A percentile compares a stretch with the other conserved stretches of the same genome.
Evolutionary conservation across 345 rosid genomes (phyloP).

Genomic region (Hypericum androsaemum): DNA sequence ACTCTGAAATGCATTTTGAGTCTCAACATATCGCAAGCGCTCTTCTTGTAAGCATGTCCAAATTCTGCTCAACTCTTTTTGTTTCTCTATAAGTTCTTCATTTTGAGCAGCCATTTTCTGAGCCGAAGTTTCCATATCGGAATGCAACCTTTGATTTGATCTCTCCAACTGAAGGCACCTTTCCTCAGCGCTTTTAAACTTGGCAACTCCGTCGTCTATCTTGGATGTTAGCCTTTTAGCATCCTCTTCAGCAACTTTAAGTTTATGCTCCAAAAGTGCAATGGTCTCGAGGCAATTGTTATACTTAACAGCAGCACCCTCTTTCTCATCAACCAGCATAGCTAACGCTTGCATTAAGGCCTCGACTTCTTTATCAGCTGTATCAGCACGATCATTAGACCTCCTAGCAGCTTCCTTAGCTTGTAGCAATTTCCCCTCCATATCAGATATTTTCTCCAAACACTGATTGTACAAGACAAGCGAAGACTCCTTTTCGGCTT

Average conservation of each 20-base stretch:
- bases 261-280: constrained; percentile 51
- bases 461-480: constrained; percentile 42
- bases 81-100: constrained; percentile 73
- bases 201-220: constrained; percentile 53
- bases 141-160: constrained; percentile 61
- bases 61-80: constrained; percentile 72
- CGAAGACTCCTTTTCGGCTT: constrained; percentile 64
- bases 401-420: constrained; percentile 52
- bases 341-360: constrained; percentile 47
- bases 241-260: constrained; percentile 53
- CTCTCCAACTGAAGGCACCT: constrained; percentile 63
- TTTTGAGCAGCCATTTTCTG: constrained; percentile 60
- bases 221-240: constrained; percentile 57
- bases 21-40: constrained; percentile 70
- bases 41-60: constrained; percentile 91
- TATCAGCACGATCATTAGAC: constrained; percentile 41
- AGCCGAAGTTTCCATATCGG: constrained; percentile 50
- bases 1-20: constrained; percentile 96
- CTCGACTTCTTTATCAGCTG: constrained; percentile 65
- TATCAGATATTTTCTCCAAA: constrained; percentile 46
- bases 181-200: constrained; percentile 74
- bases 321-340: constrained; percentile 55
- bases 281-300: constrained; percentile 70
- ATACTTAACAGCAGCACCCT: constrained; percentile 52
- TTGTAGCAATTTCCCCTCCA: constrained; percentile 49